Conservation (phyloP, 495 filamentous ascomycete species). For the Xylaria flabelliformis region DNA sequence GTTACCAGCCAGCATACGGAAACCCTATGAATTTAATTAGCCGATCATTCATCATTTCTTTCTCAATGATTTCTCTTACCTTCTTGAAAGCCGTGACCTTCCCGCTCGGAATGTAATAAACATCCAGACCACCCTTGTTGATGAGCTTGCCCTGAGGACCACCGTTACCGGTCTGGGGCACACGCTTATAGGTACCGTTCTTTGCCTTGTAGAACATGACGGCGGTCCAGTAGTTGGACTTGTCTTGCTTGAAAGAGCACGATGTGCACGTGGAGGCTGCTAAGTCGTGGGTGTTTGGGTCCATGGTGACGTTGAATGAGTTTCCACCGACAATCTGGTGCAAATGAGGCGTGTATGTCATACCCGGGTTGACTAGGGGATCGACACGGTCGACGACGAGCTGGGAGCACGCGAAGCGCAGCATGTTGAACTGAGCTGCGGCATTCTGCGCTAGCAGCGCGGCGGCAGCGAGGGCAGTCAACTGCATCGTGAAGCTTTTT, state of each 20-base stretch:
- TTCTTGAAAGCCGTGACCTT: constrained; percentile 61
- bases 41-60: constrained; percentile 33
- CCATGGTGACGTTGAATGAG: constrained; percentile 75
- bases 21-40: constrained; percentile 60
- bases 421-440: constrained; percentile 57
- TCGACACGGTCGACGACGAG: constrained; percentile 61
- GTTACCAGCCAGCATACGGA: constrained; percentile 61
- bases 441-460: constrained; percentile 56
- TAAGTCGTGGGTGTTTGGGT: constrained; percentile 56
- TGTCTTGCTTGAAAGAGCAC: constrained; percentile 70
- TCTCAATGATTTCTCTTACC: constrained; percentile 48
- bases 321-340: constrained; percentile 64
- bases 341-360: constrained; percentile 57
- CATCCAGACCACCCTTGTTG: constrained; percentile 68
- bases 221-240: constrained; percentile 83
- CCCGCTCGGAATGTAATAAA: constrained; percentile 55
- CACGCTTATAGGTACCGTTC: constrained; percentile 74
- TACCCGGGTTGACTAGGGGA: constrained; percentile 58
- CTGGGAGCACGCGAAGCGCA: constrained; percentile 64
- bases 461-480: constrained; percentile 53
- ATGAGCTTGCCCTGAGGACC: constrained; percentile 65
- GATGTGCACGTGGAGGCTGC: constrained; percentile 73
- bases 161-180: constrained; percentile 67
- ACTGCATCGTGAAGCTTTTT: constrained; percentile 55
- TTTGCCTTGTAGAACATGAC: constrained; percentile 70